These are phyloP conservation scores for Cyberlindnera americana DNA, from an alignment of 805 yeast genomes.

Conservation along the genomic window DNA sequence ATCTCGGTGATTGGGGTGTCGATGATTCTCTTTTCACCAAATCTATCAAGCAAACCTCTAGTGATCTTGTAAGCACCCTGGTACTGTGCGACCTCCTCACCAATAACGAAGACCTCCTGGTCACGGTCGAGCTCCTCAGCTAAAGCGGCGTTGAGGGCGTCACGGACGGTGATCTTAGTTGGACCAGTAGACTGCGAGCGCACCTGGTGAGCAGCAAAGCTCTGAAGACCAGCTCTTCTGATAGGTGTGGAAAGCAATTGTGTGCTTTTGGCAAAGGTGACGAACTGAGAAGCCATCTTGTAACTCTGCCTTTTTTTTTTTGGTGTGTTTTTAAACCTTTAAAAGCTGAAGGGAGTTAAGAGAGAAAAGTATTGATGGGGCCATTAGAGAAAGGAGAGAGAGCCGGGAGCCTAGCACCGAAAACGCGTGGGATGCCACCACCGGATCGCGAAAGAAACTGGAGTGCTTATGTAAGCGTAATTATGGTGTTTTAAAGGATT, in stretches of 20 bases:
- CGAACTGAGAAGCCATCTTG: conserved; percentile 9
- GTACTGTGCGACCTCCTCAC: conserved; percentile 99
- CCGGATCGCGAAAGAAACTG: too few relatives aligned
- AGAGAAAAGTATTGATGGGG: conserved; percentile 8
- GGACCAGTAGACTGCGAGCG: conserved; percentile 15
- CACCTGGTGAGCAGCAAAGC: conserved; percentile 5
- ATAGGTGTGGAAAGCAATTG: conserved; percentile 14
- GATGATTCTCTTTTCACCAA: conserved; percentile 63
- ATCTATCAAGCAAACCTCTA: conserved; percentile 88
- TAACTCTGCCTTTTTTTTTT: background rate
- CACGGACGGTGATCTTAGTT: conserved; percentile 79
- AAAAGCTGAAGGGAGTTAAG: too few relatives aligned
- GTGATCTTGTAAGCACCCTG: conserved; percentile 99
- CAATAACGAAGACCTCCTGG: conserved; percentile 90
- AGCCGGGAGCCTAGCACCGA: too few relatives aligned
- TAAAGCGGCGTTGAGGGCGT: conserved; percentile 90
- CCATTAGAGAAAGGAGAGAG: background rate
- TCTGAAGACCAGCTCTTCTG: conserved; percentile 10
- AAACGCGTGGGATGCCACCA: conserved; percentile 6
- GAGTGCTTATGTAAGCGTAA: background rate
- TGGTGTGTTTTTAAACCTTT: background rate
- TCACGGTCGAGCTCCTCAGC: conserved; percentile 98
- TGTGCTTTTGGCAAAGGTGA: conserved; percentile 16
- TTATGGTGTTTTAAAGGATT: too few relatives aligned
- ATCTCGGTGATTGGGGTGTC: conserved; percentile 98